These are phyloP conservation scores for Acorus calamus DNA, from an alignment of 106 monocot genomes.

Conservation along the genomic window DNA sequence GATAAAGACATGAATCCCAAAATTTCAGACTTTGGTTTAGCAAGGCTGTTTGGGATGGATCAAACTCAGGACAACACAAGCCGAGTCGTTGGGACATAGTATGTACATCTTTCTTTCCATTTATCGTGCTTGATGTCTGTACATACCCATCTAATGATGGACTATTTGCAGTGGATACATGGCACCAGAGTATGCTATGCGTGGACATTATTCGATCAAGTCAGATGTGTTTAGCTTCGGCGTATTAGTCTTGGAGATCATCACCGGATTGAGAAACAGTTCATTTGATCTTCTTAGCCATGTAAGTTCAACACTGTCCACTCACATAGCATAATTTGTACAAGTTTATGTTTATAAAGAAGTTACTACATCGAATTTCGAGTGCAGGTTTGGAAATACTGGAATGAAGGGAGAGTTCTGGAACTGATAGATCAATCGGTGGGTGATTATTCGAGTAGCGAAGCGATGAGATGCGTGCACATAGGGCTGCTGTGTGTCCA, in stretches of 20 bases:
- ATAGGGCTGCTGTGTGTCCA: not conserved
- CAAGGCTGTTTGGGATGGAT: slow-evolving; percentile 4
- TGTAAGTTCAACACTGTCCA: not conserved
- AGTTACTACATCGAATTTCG: not conserved
- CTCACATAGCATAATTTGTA: not conserved
- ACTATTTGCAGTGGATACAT: not conserved
- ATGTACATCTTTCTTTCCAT: not conserved
- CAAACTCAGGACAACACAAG: slow-evolving; percentile 6
- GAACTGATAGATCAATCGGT: not conserved
- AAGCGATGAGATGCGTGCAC: not conserved
- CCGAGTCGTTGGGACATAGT: slow-evolving; percentile 14
- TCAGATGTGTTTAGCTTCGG: not conserved
- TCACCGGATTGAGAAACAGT: not conserved
- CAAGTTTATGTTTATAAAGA: not conserved
- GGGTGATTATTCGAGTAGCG: not conserved
- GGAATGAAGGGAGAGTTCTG: not conserved
- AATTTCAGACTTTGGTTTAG: slow-evolving; percentile 20
- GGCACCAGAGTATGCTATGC: not conserved
- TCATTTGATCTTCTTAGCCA: not conserved
- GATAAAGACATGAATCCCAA: slow-evolving; percentile 17
- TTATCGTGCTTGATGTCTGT: too few relatives aligned
- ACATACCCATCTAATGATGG: too few relatives aligned
- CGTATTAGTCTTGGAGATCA: slow-evolving; percentile 6
- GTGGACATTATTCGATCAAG: not conserved
- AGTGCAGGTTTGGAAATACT: slow-evolving; percentile 1